Base-by-base conservation (phyloP, 2,329 filamentous ascomycete genomes). In the Trichoderma oligosporum region DNA sequence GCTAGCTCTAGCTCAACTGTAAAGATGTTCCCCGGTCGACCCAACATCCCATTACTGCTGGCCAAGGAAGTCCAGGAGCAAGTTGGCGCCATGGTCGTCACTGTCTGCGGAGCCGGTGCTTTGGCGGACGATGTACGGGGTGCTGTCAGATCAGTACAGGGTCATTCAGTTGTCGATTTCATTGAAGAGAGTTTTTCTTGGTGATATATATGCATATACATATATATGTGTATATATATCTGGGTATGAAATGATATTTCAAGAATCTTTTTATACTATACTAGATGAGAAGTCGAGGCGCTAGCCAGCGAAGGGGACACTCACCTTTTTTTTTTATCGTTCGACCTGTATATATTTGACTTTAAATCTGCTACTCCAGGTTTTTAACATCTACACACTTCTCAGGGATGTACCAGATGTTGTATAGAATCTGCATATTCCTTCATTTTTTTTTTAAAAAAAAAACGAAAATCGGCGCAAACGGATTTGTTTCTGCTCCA, bases 11-110 rank as follows among this genome's bases (percentile, higher is more conserved):
- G 85, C 56, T 80, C 82, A 2, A 93, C 88, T 4, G 91, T 97
- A 55, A 89, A 92, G 73, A 94, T 97, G 87, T 91, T 90, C 71
- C 88, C 91, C 1, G 93, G 94, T 2, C 85, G 92, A 62, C 93
- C 93, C 8, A 91, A 96, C 67, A 82, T 96, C 42, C 81, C 85
- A 18, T 83, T 88, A 0, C 75, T 97, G n/a, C 76, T 97, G 45
- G 80, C 85, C 61, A 87, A 88, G 73, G 93, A 97, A 75, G 87
- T 92, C 16, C 81, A 86, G 66, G 83, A 88, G 65, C 89, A 94
- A 70, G 77, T 90, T 54, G 94, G 94, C 7, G 91, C 92, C 48
- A 95, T 97, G 84, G 89, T 84, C 20, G 91, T 97, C 42, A 87
- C 86, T 9, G 87, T 91, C 20, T 92, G 89, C 64, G 89, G 89